Evolutionary conservation across 1,284 basidiomycete species (phyloP).

Genomic region (Cutaneotrichosporon mucoides): DNA sequence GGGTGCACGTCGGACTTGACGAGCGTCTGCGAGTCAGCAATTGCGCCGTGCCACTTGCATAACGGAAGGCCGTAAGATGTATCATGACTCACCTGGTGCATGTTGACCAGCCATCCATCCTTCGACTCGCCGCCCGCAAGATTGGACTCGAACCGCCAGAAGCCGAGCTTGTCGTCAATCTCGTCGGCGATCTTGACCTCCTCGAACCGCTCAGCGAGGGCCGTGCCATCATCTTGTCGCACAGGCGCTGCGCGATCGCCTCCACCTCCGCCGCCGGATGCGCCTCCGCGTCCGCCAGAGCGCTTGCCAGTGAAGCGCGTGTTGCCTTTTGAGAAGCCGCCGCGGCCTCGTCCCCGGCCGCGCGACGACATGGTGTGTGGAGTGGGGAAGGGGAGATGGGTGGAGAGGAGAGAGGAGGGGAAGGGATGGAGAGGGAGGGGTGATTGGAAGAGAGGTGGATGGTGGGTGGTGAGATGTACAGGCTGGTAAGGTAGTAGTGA

Average conservation of each 20-base stretch:
- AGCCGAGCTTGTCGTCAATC: conserved; percentile 90
- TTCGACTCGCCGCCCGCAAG: conserved; percentile 59
- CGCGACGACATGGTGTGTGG: conserved; percentile 17
- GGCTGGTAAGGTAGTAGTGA: no score
- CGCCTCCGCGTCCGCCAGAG: conserved; percentile 8
- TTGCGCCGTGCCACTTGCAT: no score
- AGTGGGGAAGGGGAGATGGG: not conserved
- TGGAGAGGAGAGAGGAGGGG: not conserved
- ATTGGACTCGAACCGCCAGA: conserved; percentile 62
- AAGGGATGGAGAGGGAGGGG: no score
- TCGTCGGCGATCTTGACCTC: conserved; percentile 70
- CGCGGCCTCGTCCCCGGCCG: conserved; percentile 56
- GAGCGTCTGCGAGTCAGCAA: conserved; percentile 59
- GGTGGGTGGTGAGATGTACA: no score
- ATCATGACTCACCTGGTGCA: conserved; percentile 76
- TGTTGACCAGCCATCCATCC: conserved; percentile 95
- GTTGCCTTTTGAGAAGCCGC: conserved; percentile 38
- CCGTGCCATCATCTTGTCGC: conserved; percentile 81
- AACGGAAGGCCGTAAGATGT: no score
- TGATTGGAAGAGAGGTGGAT: no score
- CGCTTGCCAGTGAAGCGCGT: conserved; percentile 45
- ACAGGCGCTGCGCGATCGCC: conserved; percentile 52
- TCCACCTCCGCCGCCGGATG: conserved; percentile 12
- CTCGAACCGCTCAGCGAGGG: conserved; percentile 76
- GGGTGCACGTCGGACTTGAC: conserved; percentile 77